Evolutionary conservation across 306 rosid species (phyloP).

Genomic region (Prunus persica): Prunus_persica_NCBIv2 NC_034012.1:11286501-11287000

Average conservation of each 20-base stretch:
- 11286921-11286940: background rate
- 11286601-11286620: conserved; percentile 25
- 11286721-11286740: background rate
- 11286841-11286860: background rate
- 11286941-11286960: background rate
- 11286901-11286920: background rate
- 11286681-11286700: background rate
- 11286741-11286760: background rate
- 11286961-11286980: background rate
- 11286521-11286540: background rate
- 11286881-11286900: background rate
- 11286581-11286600: background rate
- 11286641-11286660: no score
- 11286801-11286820: background rate
- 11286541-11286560: background rate
- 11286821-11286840: background rate
- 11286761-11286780: background rate
- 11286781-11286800: background rate
- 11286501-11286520: background rate
- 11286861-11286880: background rate
- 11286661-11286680: background rate
- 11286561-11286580: background rate
- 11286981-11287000: background rate
- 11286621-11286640: conserved; percentile 55
- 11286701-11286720: background rate